Evolutionary conservation across 73 alveolate genomes (phyloP), one percentile per base, ranked within the genome.

Genomic region (Paramecium caudatum): DNA sequence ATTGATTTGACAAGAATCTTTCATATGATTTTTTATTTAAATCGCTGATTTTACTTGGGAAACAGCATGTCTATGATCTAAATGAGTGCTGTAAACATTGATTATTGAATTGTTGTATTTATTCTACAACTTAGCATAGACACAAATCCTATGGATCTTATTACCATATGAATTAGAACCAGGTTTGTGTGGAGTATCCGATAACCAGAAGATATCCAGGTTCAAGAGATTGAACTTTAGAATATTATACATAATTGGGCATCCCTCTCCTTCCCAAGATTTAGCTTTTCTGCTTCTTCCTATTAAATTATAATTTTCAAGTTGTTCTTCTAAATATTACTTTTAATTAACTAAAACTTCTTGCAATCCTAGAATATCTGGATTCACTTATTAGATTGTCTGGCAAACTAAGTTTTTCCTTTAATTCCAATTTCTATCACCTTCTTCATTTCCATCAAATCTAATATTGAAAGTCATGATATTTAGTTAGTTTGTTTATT

Each of bases 201-300:
- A 55, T 13, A 55, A 55, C 78, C 78, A 55, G 12, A 55, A 55
- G 8, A 55, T 9, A 27, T 55, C 78, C 23, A 43, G 19, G 19
- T 55, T 17, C 8, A 55, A 9, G 1, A 55, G 12, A 25, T 55
- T 23, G 32, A 0, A 23, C 7, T 55, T 55, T 27, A 55, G 9
- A 36, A 55, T 55, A 55, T 55, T 43, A 55, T 55, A 55, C 23
- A 55, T 27, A 23, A 55, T 55, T 1, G 78, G 78, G 6, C 78
- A 55, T 21, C 21, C 78, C 12, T 55, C 78, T 27, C 32, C 78
- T 27, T 55, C 46, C 78, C 78, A 55, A 55, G 32, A 55, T 12
- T 23, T 55, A 55, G 1, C 2, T 9, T 55, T 27, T 6, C 78
- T 55, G 13, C 78, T 43, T 55, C 45, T 23, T 3, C 78, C 78